phyloP scores from a whole-genome alignment of 441 rosid species.

The Adansonia gregorii region DNA sequence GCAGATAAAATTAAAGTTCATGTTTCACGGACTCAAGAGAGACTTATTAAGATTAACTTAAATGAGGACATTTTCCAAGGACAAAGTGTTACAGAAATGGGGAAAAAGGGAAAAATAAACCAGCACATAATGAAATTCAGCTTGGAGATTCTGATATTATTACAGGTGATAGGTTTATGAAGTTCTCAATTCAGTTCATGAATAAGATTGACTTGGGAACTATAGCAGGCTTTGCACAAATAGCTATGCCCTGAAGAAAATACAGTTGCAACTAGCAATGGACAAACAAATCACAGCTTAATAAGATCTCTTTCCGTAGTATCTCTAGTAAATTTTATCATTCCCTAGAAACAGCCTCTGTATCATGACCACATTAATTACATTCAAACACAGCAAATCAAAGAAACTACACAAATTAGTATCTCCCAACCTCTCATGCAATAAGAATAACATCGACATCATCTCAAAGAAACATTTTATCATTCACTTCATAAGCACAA shows the following conservation, averaged over 20 bases:
- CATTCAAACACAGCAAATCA: background rate
- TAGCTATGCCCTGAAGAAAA: background rate
- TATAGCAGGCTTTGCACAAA: background rate
- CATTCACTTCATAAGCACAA: constrained; percentile 34
- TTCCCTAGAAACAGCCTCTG: background rate
- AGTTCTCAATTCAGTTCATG: background rate
- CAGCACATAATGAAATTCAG: background rate
- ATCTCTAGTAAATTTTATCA: background rate
- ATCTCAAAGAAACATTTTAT: constrained; percentile 32
- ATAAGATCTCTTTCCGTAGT: background rate
- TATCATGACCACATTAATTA: background rate
- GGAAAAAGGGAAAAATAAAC: background rate
- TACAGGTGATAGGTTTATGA: background rate
- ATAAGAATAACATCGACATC: background rate
- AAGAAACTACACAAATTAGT: background rate
- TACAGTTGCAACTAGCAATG: background rate
- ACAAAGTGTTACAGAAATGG: background rate
- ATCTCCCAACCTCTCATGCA: background rate
- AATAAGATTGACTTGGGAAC: background rate
- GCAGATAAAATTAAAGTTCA: background rate
- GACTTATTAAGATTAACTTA: background rate
- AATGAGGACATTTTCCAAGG: background rate
- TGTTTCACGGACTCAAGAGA: background rate
- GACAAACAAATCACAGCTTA: background rate
- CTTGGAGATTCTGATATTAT: background rate